Base-by-base conservation (phyloP, 2,329 filamentous ascomycete species). In the Diaporthe destruens region DNA sequence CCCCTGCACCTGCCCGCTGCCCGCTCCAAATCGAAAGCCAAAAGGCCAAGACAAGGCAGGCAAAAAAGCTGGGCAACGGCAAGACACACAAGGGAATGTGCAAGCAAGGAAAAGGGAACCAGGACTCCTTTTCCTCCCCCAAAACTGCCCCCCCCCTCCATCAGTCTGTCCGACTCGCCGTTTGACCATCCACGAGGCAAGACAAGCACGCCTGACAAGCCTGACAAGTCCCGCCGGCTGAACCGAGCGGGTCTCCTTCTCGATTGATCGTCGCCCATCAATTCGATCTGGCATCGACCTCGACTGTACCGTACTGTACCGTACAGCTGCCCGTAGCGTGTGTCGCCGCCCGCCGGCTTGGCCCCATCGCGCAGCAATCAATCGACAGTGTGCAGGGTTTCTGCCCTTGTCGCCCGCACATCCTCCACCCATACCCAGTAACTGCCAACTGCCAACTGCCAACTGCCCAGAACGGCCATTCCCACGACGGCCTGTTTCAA, bases 401-500 rank as follows among this genome's bases (percentile, higher is more conserved):
- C 20, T 8, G 39, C 14, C 18, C 44, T 42, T 32, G 42, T 63
- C 36, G 1, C 34, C 34, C 34, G 34, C 34, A 36, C 34, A 36
- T 36, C 34, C 56, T 3, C 8, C 44, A 16, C 42, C 20, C 56
- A 39, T 6, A 65, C 61, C 29, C 59, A n/a, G n/a, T n/a, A 47
- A 29, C 29, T 29, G 29, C n/a, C n/a, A n/a, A n/a, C 29, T 29
- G 29, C 29, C 2, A 29, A 29, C 29, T 29, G 29, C 29, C 29
- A 29, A 29, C 49, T 34, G 56, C 68, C 68, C 55, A 70, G 55
- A 69, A 57, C 44, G 72, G 66, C 57, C 72, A 56, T 55, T 55
- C 23, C 66, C 57, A 70, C 70, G 66, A 66, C 66, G 71, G 71
- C 72, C 72, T 74, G 72, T 72, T 71, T 74, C 71, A 72, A 70